Evolutionary conservation across 257 asterid genomes (phyloP).

Genomic region (Petunia axillaris): DNA sequence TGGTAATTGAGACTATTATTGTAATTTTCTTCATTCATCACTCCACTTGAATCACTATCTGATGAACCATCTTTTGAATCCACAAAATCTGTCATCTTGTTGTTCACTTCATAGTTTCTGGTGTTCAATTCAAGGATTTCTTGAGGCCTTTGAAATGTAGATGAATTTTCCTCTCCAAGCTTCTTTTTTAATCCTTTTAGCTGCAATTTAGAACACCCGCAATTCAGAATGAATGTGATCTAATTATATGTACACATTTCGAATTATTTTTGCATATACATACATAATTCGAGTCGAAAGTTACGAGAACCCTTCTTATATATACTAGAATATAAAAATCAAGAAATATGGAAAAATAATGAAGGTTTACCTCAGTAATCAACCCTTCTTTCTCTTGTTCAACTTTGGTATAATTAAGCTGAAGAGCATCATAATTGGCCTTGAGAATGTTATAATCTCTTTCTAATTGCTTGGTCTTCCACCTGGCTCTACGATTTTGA

Average conservation of each 20-base stretch:
- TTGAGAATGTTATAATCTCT: conserved; percentile 47
- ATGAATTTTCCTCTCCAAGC: conserved; percentile 35
- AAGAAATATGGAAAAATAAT: background rate
- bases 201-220: conserved; percentile 22
- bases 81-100: conserved; percentile 10
- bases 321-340: background rate
- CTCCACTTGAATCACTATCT: conserved; percentile 50
- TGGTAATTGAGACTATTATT: conserved; percentile 25
- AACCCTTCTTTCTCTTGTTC: conserved; percentile 42
- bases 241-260: too few species aligned
- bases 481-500: conserved; percentile 57
- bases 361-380: conserved; percentile 39
- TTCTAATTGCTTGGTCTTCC: conserved; percentile 56
- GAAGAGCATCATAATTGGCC: conserved; percentile 47
- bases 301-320: too few species aligned
- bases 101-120: conserved; percentile 13
- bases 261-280: too few species aligned
- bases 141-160: conserved; percentile 21
- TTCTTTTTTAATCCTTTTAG: conserved; percentile 44
- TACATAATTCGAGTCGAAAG: too few species aligned
- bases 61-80: conserved; percentile 46
- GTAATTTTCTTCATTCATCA: conserved; percentile 38
- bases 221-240: too few species aligned
- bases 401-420: conserved; percentile 37
- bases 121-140: conserved; percentile 14